These are phyloP conservation scores for Mollisia scopiformis DNA, from an alignment of 2,329 filamentous ascomycete genomes.

Conservation along the genomic window DNA sequence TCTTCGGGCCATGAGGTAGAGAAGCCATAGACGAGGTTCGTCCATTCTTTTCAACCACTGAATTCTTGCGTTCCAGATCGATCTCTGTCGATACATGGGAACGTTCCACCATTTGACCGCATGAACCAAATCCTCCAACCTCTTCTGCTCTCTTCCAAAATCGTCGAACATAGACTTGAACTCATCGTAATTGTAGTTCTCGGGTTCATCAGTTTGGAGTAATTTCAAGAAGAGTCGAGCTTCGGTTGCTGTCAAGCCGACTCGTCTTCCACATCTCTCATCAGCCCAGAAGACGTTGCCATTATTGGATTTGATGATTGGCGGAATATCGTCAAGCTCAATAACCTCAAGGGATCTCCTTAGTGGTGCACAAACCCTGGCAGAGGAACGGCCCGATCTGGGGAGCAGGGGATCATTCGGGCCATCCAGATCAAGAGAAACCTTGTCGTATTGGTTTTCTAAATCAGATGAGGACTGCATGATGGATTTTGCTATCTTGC, in stretches of 20 bases:
- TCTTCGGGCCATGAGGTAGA: conserved; percentile 29
- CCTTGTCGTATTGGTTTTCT: conserved; percentile 14
- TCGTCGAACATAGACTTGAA: conserved; percentile 28
- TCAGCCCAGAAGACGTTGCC: conserved; percentile 32
- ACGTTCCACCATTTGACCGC: conserved; percentile 24
- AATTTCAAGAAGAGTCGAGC: conserved; percentile 26
- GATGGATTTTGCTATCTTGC: not conserved
- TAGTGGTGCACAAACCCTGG: conserved; percentile 1
- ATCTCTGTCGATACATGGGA: conserved; percentile 14
- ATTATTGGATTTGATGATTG: conserved; percentile 29
- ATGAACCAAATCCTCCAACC: conserved; percentile 17
- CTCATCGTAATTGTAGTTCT: conserved; percentile 26
- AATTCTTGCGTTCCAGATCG: conserved; percentile 25
- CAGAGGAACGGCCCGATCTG: conserved; percentile 2
- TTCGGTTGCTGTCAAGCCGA: conserved; percentile 28
- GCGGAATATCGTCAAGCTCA: conserved; percentile 27
- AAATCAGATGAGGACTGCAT: conserved; percentile 13
- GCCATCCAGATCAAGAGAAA: conserved; percentile 8
- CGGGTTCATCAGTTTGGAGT: conserved; percentile 25
- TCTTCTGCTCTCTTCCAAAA: conserved; percentile 24
- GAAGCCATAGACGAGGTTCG: conserved; percentile 26
- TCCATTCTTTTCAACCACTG: conserved; percentile 29
- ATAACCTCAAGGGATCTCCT: conserved; percentile 16
- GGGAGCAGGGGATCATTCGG: conserved; percentile 19
- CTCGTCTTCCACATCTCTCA: conserved; percentile 27